Evolutionary conservation across 1,284 basidiomycete species (phyloP).

Genomic region (Stygiomarasmius scandens): DNA sequence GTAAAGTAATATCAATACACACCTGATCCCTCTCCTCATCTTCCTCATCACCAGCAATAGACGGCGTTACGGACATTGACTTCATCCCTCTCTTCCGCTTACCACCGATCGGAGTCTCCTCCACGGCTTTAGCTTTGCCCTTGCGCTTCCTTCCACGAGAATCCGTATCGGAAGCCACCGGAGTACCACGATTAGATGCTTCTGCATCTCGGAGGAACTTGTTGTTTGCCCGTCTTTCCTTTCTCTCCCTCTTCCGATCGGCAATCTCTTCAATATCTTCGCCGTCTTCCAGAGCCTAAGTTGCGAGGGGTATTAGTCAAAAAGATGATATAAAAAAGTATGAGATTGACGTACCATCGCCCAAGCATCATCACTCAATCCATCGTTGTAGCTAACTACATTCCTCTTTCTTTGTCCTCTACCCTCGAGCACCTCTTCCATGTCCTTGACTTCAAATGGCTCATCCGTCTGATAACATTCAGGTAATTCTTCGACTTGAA

Average conservation of each 20-base stretch:
- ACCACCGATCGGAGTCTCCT: constrained; percentile 47
- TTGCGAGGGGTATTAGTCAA: constrained; percentile 1
- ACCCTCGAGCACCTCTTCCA: constrained; percentile 75
- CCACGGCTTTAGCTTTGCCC: constrained; percentile 60
- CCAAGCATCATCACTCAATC: constrained; percentile 94
- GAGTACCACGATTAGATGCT: constrained; percentile 58
- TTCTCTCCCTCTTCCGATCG: constrained; percentile 64
- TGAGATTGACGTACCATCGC: constrained; percentile 59
- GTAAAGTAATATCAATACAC: constrained; percentile 27
- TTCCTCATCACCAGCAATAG: constrained; percentile 66
- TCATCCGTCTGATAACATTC: constrained; percentile 89
- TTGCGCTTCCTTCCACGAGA: constrained; percentile 69
- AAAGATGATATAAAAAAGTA: constrained; percentile 2
- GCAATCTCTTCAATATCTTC: constrained; percentile 82
- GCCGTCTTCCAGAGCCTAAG: constrained; percentile 82
- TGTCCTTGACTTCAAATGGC: constrained; percentile 70
- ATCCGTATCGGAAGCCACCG: constrained; percentile 58
- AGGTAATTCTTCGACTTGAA: constrained; percentile 90
- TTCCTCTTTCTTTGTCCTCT: constrained; percentile 84
- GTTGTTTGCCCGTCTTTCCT: constrained; percentile 58
- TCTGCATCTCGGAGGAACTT: constrained; percentile 57
- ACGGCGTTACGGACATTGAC: constrained; percentile 77
- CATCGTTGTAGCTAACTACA: constrained; percentile 93
- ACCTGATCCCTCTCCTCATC: constrained; percentile 69
- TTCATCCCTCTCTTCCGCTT: constrained; percentile 78